Base-by-base conservation (phyloP, 805 yeast species). In the Yamadazyma ubonensis region DNA sequence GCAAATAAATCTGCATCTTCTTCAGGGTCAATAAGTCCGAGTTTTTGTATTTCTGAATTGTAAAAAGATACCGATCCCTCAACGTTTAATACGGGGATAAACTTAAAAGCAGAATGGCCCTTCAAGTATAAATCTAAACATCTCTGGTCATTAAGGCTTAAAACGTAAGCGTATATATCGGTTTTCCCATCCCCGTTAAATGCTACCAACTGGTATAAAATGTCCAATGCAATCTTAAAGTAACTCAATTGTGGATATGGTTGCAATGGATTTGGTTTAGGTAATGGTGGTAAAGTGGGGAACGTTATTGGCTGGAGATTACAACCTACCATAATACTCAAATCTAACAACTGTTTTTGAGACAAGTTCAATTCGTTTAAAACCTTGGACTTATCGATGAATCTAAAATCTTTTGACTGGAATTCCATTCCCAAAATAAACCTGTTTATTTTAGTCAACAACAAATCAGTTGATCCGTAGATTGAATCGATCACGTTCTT, bases 381-480 rank as follows among this genome's bases (percentile, higher is more conserved):
- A 2, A 88, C 73, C 41, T 73, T 69, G 9, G 58, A 44, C 49
- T 75, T 79, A 46, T 81, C 86, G 31, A 89, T 67, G 55, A 73
- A 85, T 51, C 83, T 73, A 55, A 88, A 85, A 45, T 78, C 85
- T 47, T 75, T 75, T 25, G 73, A 68, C 39, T 73, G 78, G 45
- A 80, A 74, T 44, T 86, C 95, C 71, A 89, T 73, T 14, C 83
- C 77, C 36, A 81, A 60, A 41, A 91, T 82, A 43, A 89, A 79
- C 48, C 78, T 83, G 42, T 86, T 93, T 19, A 84, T 72, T 12
- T 66, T 59, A 17, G 76, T 73, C 56, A 91, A 65, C 31, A 90
- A 64, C 27, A 81, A 71, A 52, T 93, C 98, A 1, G 89, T 82
- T 6, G 96, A 82, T 0, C 96, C 96, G 60, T 80, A 86, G 26